Evolutionary conservation across 257 asterid genomes (phyloP).

Genomic region (Catharanthus roseus): DNA sequence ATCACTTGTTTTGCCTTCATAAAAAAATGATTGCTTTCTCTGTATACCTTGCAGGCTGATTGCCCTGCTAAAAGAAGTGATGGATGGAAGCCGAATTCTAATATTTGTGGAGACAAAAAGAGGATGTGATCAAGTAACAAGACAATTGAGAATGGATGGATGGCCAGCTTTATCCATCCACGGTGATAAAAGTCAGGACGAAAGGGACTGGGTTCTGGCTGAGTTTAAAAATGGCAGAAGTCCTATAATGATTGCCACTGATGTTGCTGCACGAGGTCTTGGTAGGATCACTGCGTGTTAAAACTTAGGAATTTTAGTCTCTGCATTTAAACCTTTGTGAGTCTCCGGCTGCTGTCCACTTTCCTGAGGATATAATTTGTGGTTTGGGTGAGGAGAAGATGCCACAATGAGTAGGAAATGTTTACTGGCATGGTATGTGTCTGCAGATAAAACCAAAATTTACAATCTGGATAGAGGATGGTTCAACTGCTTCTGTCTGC

Average conservation of each 20-base stretch:
- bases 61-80: slow-evolving; percentile 63
- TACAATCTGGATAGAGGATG: slow-evolving; percentile 1
- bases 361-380: slow-evolving; percentile 53
- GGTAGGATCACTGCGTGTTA: slow-evolving; percentile 73
- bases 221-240: slow-evolving; percentile 84
- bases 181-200: slow-evolving; percentile 89
- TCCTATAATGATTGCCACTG: slow-evolving; percentile 94
- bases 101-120: slow-evolving; percentile 89
- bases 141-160: slow-evolving; percentile 87
- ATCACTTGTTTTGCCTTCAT: not conserved
- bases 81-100: slow-evolving; percentile 81
- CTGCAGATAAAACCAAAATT: not conserved
- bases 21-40: slow-evolving; percentile 23
- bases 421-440: not conserved
- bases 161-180: slow-evolving; percentile 96
- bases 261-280: slow-evolving; percentile 99
- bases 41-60: slow-evolving; percentile 48
- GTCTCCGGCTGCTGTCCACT: slow-evolving; percentile 90
- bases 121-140: slow-evolving; percentile 87
- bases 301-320: slow-evolving; percentile 50
- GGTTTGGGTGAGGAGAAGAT: slow-evolving; percentile 65
- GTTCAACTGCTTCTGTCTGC: not conserved
- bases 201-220: slow-evolving; percentile 90
- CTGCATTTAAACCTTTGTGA: slow-evolving; percentile 33
- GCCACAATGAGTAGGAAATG: slow-evolving; percentile 21